These are phyloP conservation scores for Trichoderma citrinoviride DNA, from an alignment of 2,329 filamentous ascomycete genomes.

Conservation along the genomic window DNA sequence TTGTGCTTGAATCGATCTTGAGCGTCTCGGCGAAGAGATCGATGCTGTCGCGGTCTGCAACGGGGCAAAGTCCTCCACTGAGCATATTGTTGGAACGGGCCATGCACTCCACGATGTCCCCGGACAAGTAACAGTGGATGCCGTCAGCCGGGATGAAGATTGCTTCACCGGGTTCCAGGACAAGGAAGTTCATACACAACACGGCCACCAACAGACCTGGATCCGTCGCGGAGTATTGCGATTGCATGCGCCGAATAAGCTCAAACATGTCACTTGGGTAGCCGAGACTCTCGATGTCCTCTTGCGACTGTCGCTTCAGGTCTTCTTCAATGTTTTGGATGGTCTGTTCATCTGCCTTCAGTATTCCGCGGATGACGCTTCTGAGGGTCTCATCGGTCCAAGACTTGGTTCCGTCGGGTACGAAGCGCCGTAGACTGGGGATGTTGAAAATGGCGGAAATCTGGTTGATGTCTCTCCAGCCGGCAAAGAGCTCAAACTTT, in stretches of 20 bases:
- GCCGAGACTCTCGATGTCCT: background rate
- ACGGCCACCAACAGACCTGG: background rate
- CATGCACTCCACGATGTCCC: conserved; percentile 5
- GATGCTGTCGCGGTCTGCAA: background rate
- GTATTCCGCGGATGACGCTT: background rate
- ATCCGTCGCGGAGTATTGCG: background rate
- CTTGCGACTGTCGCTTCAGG: background rate
- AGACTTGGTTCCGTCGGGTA: background rate
- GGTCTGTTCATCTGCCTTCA: background rate
- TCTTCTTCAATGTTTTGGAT: background rate
- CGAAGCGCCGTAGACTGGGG: background rate
- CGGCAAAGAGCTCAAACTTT: background rate
- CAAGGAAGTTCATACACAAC: background rate
- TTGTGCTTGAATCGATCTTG: background rate
- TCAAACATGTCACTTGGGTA: background rate
- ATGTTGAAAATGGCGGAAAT: background rate
- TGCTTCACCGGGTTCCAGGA: background rate
- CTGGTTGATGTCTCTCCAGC: background rate
- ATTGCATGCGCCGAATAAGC: background rate
- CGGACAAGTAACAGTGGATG: background rate
- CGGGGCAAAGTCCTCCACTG: background rate
- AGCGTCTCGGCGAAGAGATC: background rate
- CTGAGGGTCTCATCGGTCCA: background rate
- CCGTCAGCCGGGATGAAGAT: background rate
- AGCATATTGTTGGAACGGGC: background rate